Base-by-base conservation (phyloP, 2,329 filamentous ascomycete genomes). In the Sporothrix inflata region DNA sequence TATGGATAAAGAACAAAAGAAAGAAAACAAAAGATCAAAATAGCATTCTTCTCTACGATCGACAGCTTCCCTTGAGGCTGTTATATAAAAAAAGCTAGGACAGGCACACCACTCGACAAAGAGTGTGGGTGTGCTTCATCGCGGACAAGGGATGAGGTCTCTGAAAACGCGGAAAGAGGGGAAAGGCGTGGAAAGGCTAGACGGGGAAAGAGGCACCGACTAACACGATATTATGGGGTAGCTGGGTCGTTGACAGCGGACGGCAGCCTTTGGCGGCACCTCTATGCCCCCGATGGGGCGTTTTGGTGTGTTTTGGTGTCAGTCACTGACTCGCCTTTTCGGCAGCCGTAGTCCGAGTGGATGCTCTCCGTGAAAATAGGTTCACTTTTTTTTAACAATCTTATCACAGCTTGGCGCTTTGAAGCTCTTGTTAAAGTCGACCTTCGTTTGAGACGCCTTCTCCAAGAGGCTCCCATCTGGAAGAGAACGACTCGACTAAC, bases 291-390 rank as follows among this genome's bases (percentile, higher is more conserved):
- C 12, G 14, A 12, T 12, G 49, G 21, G 27, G 21, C 49, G 1
- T 53, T 38, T 60, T 34, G 14, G 42, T 5, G 14, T 57, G 53
- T 5, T 11, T 21, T 8, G 30, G 34, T 8, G 57, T 16, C 55
- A 42, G 40, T 42, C 57, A 34, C 57, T 63, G 34, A 63, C 34
- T 63, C 57, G 57, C 34, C 57, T 63, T 38, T 61, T 61, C 57
- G 57, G 57, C 57, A 61, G 57, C 57, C 57, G 30, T 61, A 61
- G 57, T 63, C 57, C 57, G 57, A 61, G n/a, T 4, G 57, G 16
- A 42, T 1, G 11, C 6, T 14, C 3, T 2, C 16, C 16, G 40
- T 9, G 49, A 21, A 53, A 7, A 14, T 47, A n/a, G 21, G n/a
- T 24, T 53, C n/a, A 27, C 21, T 53, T 24, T 53, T 27, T 34